Percentiles rank a stretch among this genome's conserved stretches.
Evolutionary conservation across 805 yeast species (phyloP).

Genomic region (Blastobotrys robertii): DNA sequence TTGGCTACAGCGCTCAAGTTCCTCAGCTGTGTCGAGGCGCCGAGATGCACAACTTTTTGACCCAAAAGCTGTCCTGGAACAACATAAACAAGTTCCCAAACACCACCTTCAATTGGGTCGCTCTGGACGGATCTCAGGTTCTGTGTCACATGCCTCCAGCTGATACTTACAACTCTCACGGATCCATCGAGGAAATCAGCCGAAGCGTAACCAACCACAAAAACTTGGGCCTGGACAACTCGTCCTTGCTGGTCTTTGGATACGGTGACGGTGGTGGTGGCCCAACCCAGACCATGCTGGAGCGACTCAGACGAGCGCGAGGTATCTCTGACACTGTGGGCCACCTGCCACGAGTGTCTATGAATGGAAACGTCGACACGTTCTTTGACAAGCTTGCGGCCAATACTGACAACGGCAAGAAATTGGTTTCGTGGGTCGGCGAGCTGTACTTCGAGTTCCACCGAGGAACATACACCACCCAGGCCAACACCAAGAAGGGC

Average conservation of each 20-base stretch:
- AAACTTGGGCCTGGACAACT: slow-evolving; percentile 67
- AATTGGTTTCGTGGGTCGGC: slow-evolving; percentile 83
- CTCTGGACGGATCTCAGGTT: slow-evolving; percentile 87
- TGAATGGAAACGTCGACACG: slow-evolving; percentile 67
- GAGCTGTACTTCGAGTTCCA: slow-evolving; percentile 93
- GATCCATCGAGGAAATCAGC: slow-evolving; percentile 83
- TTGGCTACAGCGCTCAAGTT: slow-evolving; percentile 90
- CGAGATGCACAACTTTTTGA: slow-evolving; percentile 73
- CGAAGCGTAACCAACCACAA: slow-evolving; percentile 74
- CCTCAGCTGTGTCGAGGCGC: slow-evolving; percentile 86
- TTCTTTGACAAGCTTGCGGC: slow-evolving; percentile 59
- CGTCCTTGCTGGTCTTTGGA: slow-evolving; percentile 76
- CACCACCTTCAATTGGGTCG: slow-evolving; percentile 91
- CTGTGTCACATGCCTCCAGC: slow-evolving; percentile 98
- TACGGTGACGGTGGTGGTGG: slow-evolving; percentile 99
- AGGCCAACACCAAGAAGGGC: slow-evolving; percentile 71
- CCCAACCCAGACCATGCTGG: slow-evolving; percentile 86
- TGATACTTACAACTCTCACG: slow-evolving; percentile 90
- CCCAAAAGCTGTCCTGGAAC: slow-evolving; percentile 95
- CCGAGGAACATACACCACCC: slow-evolving; percentile 94
- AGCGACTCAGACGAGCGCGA: slow-evolving; percentile 81
- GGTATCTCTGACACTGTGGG: slow-evolving; percentile 83
- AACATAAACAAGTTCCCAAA: slow-evolving; percentile 88
- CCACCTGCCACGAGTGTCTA: slow-evolving; percentile 67
- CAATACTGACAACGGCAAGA: slow-evolving; percentile 53